These are phyloP conservation scores for Pontederia crassipes DNA, from an alignment of 176 grass and related monocot species.

Conservation along the genomic window DNA sequence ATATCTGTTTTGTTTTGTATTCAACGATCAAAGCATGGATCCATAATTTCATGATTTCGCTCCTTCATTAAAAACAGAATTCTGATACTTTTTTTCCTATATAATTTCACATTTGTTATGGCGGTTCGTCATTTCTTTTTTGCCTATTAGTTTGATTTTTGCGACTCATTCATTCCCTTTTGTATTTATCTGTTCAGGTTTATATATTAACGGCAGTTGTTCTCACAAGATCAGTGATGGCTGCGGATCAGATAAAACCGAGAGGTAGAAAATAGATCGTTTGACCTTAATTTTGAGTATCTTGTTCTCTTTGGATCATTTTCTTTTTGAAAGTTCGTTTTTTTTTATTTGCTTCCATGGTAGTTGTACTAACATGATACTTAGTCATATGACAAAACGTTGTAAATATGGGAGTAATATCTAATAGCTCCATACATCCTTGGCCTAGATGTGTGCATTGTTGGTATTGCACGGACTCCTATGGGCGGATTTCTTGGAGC, in stretches of 20 bases:
- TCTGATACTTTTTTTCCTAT: too few relatives aligned
- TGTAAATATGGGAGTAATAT: not conserved
- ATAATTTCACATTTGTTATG: too few relatives aligned
- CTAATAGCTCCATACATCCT: not conserved
- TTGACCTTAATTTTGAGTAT: not conserved
- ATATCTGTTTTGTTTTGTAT: too few relatives aligned
- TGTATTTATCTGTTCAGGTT: not conserved
- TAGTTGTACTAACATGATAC: too few relatives aligned
- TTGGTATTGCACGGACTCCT: constrained; percentile 82
- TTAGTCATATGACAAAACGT: too few relatives aligned
- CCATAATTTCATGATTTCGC: too few relatives aligned
- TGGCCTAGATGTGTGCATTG: constrained; percentile 50
- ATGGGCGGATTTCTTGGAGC: constrained; percentile 72
- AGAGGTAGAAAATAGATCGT: constrained; percentile 4
- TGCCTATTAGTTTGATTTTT: not conserved
- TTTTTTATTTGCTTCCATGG: not conserved
- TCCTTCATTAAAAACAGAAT: too few relatives aligned
- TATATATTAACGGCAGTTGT: not conserved
- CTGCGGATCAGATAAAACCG: constrained; percentile 11
- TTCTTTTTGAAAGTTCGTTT: not conserved
- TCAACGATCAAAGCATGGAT: too few relatives aligned
- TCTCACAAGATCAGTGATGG: constrained; percentile 5
- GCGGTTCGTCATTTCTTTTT: not conserved
- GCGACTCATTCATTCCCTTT: not conserved
- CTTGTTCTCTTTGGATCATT: not conserved